Conservation (phyloP, 2,329 filamentous ascomycete genomes). For the Hymenoscyphus fraxineus region DNA sequence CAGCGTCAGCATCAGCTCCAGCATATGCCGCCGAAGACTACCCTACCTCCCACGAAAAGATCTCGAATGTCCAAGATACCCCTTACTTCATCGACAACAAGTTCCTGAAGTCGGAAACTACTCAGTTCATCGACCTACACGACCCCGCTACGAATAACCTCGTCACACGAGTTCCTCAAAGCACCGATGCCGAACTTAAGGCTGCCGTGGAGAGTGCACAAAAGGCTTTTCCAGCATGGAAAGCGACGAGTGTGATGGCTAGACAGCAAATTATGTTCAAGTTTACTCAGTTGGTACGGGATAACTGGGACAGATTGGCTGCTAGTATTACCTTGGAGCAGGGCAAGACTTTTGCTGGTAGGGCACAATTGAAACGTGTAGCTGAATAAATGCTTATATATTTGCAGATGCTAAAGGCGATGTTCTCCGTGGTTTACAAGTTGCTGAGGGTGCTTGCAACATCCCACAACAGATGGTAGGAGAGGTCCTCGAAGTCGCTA, state of each 20-base stretch:
- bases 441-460: conserved; percentile 76
- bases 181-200: conserved; percentile 71
- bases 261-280: conserved; percentile 87
- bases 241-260: conserved; percentile 64
- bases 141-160: conserved; percentile 85
- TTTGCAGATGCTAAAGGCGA: conserved; percentile 68
- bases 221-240: conserved; percentile 73
- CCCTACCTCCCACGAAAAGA: conserved; percentile 68
- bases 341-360: conserved; percentile 73
- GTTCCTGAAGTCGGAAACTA: conserved; percentile 64
- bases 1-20: conserved; percentile 44
- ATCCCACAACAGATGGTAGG: conserved; percentile 80
- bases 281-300: conserved; percentile 72
- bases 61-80: conserved; percentile 64
- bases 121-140: conserved; percentile 73
- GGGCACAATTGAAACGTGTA: conserved; percentile 1
- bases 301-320: conserved; percentile 81
- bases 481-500: conserved; percentile 78
- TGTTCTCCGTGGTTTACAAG: conserved; percentile 77
- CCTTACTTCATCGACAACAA: conserved; percentile 81
- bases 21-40: conserved; percentile 57
- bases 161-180: conserved; percentile 78
- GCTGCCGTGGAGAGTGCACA: conserved; percentile 72
- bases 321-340: conserved; percentile 85
- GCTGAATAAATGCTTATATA: background rate